A percentile compares a stretch with the other conserved stretches of the same genome.
These are phyloP conservation scores for Globisporangium sylvaticum DNA, from an alignment of 352 stramenopile species.

Conservation along the genomic window DNA sequence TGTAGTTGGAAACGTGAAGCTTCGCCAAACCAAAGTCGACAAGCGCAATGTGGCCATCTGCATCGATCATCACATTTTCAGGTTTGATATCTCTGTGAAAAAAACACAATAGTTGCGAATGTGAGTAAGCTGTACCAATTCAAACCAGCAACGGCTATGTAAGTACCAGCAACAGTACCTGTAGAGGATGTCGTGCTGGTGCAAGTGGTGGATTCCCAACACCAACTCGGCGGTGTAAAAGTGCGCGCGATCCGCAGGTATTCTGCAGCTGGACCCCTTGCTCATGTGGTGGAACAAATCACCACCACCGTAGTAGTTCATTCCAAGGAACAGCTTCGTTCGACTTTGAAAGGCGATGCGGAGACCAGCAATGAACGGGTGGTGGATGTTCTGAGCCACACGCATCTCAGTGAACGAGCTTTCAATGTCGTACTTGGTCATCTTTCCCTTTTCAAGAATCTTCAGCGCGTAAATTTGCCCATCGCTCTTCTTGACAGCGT, in stretches of 20 bases:
- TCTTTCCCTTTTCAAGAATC: slow-evolving; percentile 87
- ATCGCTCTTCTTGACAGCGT: slow-evolving; percentile 88
- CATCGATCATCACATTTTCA: slow-evolving; percentile 95
- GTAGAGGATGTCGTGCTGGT: slow-evolving; percentile 95
- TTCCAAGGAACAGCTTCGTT: slow-evolving; percentile 84
- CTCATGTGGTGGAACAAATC: slow-evolving; percentile 90
- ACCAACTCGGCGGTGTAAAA: slow-evolving; percentile 94
- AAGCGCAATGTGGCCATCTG: slow-evolving; percentile 92
- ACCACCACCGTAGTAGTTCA: slow-evolving; percentile 86
- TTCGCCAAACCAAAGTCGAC: slow-evolving; percentile 95
- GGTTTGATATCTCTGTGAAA: slow-evolving; percentile 92
- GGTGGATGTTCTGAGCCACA: slow-evolving; percentile 85
- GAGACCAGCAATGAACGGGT: slow-evolving; percentile 83
- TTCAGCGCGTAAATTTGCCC: slow-evolving; percentile 90
- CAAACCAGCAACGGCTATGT: no score
- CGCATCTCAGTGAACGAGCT: slow-evolving; percentile 89
- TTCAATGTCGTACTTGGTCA: slow-evolving; percentile 89
- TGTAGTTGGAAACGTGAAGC: slow-evolving; percentile 88
- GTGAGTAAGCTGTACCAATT: neutral
- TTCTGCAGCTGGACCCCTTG: slow-evolving; percentile 82
- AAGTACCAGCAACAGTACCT: slow-evolving; percentile 23
- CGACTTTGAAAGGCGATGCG: slow-evolving; percentile 86
- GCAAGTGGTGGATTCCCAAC: slow-evolving; percentile 90
- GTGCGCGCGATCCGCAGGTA: slow-evolving; percentile 76
- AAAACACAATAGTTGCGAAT: neutral